These are phyloP conservation scores for Aquilaria yunnanensis DNA, from an alignment of 345 rosid genomes.

Conservation along the genomic window DNA sequence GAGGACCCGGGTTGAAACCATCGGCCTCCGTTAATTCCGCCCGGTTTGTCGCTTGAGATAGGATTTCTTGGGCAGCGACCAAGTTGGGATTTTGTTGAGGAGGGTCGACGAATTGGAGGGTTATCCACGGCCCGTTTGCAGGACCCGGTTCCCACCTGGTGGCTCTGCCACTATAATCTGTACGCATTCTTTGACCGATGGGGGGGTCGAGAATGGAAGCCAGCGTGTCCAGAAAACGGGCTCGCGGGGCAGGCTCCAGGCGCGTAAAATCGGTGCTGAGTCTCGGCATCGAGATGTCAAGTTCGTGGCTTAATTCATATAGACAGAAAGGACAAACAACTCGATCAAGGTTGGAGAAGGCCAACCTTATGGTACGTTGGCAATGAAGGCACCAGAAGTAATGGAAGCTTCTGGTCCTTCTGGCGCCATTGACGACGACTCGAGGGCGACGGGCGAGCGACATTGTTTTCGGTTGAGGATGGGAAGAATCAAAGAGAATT, in stretches of 20 bases:
- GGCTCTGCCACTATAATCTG: slow-evolving; percentile 8
- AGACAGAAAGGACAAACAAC: slow-evolving; percentile 52
- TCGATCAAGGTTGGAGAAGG: slow-evolving; percentile 27
- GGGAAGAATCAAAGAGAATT: not conserved
- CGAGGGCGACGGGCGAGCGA: slow-evolving; percentile 37
- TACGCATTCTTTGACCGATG: not conserved
- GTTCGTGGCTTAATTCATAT: slow-evolving; percentile 35
- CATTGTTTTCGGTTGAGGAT: not conserved
- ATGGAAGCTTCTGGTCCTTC: slow-evolving; percentile 60
- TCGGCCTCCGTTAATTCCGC: not conserved
- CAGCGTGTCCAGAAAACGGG: slow-evolving; percentile 19
- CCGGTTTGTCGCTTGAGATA: not conserved
- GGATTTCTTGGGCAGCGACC: not conserved
- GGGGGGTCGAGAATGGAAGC: slow-evolving; percentile 20
- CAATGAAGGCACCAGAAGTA: slow-evolving; percentile 67
- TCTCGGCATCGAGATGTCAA: slow-evolving; percentile 36
- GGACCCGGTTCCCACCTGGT: slow-evolving; percentile 32
- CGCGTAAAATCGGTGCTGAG: slow-evolving; percentile 10
- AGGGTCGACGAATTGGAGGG: slow-evolving; percentile 38
- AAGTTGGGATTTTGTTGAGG: not conserved
- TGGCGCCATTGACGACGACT: slow-evolving; percentile 41
- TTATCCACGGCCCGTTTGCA: slow-evolving; percentile 41
- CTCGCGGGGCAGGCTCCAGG: slow-evolving; percentile 7
- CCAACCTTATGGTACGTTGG: slow-evolving; percentile 40
- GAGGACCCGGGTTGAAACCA: slow-evolving; percentile 31